Percentiles rank a stretch among this genome's conserved stretches.
phyloP scores from a whole-genome alignment of 2,329 filamentous ascomycete genomes.

The Xylaria sp. region DNA sequence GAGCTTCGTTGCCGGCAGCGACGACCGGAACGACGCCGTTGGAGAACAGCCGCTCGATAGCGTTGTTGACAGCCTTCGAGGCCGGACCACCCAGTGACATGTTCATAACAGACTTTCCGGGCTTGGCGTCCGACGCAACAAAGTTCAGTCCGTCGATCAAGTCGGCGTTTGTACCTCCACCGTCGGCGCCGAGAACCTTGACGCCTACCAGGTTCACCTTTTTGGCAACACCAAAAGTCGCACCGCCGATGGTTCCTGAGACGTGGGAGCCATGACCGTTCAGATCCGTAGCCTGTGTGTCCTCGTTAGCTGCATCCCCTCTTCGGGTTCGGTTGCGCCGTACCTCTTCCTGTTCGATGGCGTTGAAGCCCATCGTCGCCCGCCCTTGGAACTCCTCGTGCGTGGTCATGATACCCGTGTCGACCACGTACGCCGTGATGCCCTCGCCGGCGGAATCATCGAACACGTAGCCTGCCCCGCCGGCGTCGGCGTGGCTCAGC shows the following conservation, averaged over 20 bases:
- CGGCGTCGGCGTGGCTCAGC: conserved; percentile 49
- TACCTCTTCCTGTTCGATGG: conserved; percentile 44
- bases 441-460: conserved; percentile 55
- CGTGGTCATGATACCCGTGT: conserved; percentile 62
- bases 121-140: conserved; percentile 50
- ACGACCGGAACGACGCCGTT: conserved; percentile 60
- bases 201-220: conserved; percentile 57
- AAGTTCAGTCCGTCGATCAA: conserved; percentile 65
- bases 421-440: conserved; percentile 66
- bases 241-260: conserved; percentile 62
- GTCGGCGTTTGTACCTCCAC: conserved; percentile 51
- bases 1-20: conserved; percentile 62
- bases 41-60: conserved; percentile 51
- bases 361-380: conserved; percentile 56
- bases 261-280: conserved; percentile 69
- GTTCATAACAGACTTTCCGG: conserved; percentile 61
- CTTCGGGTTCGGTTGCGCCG: neutral
- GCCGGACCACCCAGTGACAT: conserved; percentile 60
- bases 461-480: conserved; percentile 50
- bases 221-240: conserved; percentile 65
- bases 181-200: conserved; percentile 61
- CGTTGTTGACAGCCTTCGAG: conserved; percentile 57
- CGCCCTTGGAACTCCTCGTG: conserved; percentile 62
- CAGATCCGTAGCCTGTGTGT: conserved; percentile 51
- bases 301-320: conserved; percentile 18